phyloP scores from a whole-genome alignment of 2,329 filamentous ascomycete genomes.

The Sarocladium oryzae region DNA sequence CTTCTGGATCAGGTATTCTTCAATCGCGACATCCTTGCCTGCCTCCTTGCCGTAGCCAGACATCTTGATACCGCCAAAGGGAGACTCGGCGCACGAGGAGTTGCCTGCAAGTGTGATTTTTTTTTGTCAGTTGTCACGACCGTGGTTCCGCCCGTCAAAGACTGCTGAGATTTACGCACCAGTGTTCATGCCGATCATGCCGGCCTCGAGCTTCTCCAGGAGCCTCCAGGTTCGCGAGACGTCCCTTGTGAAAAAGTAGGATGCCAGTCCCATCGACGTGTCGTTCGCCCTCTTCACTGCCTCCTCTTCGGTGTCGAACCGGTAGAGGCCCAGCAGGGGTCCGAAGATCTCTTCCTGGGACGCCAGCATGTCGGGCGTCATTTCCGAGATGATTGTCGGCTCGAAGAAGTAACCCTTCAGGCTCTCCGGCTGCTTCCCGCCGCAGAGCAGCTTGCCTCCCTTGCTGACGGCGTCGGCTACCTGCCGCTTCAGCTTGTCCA shows the following conservation, averaged over 20 bases:
- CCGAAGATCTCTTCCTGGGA: conserved; percentile 21
- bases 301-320: conserved; percentile 43
- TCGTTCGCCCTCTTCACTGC: conserved; percentile 43
- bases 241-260: conserved; percentile 22
- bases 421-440: background rate
- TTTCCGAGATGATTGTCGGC: conserved; percentile 60
- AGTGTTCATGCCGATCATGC: conserved; percentile 35
- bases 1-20: conserved; percentile 7
- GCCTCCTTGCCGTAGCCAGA: conserved; percentile 26
- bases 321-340: conserved; percentile 33
- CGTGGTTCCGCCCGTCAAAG: conserved; percentile 7
- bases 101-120: conserved; percentile 49
- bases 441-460: conserved; percentile 39
- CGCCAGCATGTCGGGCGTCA: conserved; percentile 15
- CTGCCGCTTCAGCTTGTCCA: conserved; percentile 40
- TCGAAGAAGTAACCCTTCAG: conserved; percentile 55
- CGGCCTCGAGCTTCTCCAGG: conserved; percentile 49
- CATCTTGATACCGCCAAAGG: conserved; percentile 28
- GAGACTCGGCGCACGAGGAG: conserved; percentile 33
- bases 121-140: background rate
- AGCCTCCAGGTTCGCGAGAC: conserved; percentile 31
- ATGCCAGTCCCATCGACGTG: conserved; percentile 29
- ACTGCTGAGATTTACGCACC: background rate
- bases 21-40: conserved; percentile 20
- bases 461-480: conserved; percentile 51